Base-by-base conservation (phyloP, 192 early-diverging fungal species). In the Podila epicladia region DNA sequence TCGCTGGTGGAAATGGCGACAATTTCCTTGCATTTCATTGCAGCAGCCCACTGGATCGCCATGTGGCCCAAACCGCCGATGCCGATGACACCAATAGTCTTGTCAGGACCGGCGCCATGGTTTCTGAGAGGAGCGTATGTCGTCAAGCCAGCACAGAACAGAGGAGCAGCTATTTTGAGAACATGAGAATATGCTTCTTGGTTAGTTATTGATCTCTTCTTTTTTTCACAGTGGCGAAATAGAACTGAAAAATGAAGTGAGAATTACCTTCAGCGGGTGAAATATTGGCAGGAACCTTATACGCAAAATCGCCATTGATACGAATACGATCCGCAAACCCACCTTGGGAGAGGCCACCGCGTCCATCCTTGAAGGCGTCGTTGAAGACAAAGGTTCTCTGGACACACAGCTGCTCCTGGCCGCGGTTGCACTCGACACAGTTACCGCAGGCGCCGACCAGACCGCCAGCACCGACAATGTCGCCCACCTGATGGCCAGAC, bases 81-180 rank as follows among this genome's bases (percentile, higher is more conserved):
- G 24, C 93, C 93, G 24, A 90, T 79, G 41, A 94, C 78, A 58
- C 87, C 93, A 63, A 94, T 89, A 1, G 60, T 63, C 58, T 79
- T 82, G 13, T 85, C 85, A 4, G 85, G 64, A 26, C 83, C 84
- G 37, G 89, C 82, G 5, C 87, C 70, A 32, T 83, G 58, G 15
- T 83, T 75, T 45, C 82, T 82, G n/a, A 94, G 80, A 33, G 92
- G 88, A n/a, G 75, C 29, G 62, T 82, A 94, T 28, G 92, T 91
- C 8, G 96, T 95, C 63, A 91, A 82, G 32, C 95, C 96, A 33
- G 95, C 96, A 82, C 96, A 97, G 59, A 97, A 67, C 57, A 97
- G 84, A 26, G 95, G 94, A 7, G 94, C 91, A 29, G 91, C 93
- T 77, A 64, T 55, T 24, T 22, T 28, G 19, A 22, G 33, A 63